Evolutionary conservation across 2,329 filamentous ascomycete species (phyloP).

Genomic region (Uncinocarpus reesii): DNA sequence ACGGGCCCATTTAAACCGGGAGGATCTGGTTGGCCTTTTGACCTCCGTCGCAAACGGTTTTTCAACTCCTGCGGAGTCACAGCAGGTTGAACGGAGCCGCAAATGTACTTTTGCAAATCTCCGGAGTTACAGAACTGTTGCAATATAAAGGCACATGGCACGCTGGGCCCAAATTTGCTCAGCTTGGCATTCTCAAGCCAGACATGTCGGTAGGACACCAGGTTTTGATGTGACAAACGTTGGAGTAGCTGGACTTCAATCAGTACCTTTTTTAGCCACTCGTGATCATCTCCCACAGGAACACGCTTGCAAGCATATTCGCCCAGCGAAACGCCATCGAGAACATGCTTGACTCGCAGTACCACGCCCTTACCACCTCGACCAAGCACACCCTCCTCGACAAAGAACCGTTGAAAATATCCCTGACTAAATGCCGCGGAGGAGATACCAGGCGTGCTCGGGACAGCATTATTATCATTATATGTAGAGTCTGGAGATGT

Average conservation of each 20-base stretch:
- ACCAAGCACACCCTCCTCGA: constrained; percentile 76
- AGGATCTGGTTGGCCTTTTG: constrained; percentile 63
- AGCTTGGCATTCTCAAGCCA: constrained; percentile 88
- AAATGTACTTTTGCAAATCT: constrained; percentile 77
- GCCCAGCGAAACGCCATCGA: constrained; percentile 79
- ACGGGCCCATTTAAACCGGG: constrained; percentile 43
- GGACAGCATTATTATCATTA: background rate
- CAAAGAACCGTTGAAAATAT: constrained; percentile 89
- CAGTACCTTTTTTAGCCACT: constrained; percentile 89
- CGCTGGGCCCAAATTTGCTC: constrained; percentile 75
- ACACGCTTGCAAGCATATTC: constrained; percentile 95
- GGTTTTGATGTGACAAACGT: constrained; percentile 81
- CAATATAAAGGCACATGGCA: constrained; percentile 91
- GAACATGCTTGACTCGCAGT: constrained; percentile 79
- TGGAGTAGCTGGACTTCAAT: constrained; percentile 89
- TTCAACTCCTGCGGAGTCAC: constrained; percentile 77
- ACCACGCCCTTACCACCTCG: constrained; percentile 92
- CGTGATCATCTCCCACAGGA: constrained; percentile 86
- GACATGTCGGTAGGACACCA: constrained; percentile 93
- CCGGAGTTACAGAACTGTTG: constrained; percentile 96
- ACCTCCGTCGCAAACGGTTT: constrained; percentile 70
- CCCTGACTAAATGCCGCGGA: constrained; percentile 78
- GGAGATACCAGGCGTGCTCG: constrained; percentile 55
- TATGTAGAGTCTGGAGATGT: constrained; percentile 9
- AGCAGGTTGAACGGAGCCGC: constrained; percentile 53